A percentile compares a stretch with the other conserved stretches of the same genome.
Conservation (phyloP, 129 eudicot genomes). For the Pseudognaphalium luteoalbum region DNA sequence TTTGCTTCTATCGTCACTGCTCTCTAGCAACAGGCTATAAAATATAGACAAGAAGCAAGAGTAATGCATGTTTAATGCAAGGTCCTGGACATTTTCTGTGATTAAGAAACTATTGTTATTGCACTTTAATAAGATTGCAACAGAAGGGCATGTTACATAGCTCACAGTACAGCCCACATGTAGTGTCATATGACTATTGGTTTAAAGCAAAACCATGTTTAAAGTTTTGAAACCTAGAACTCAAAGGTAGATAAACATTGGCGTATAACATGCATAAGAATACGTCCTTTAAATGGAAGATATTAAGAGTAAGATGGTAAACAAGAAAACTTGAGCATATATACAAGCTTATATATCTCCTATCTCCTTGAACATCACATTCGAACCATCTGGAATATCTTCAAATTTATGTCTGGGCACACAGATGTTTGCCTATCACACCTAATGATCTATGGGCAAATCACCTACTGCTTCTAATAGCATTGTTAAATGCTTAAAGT, state of each 20-base stretch:
- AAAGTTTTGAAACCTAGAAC: background rate
- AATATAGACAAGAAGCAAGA: background rate
- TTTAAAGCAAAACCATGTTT: background rate
- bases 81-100: too few species aligned
- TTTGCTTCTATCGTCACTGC: background rate
- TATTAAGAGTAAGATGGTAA: too few species aligned
- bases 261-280: too few species aligned
- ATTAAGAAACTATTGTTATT: background rate
- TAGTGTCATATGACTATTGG: background rate
- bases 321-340: too few species aligned
- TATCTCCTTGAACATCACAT: background rate
- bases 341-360: too few species aligned
- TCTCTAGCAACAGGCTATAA: background rate
- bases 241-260: too few species aligned
- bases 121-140: background rate
- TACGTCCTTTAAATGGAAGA: too few species aligned
- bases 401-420: background rate
- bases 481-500: background rate
- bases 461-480: background rate
- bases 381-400: background rate
- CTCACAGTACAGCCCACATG: background rate
- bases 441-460: background rate
- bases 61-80: background rate
- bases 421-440: background rate
- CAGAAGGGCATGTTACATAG: background rate